Percentiles rank a stretch among this genome's conserved stretches.
These are phyloP conservation scores for Sporothrix luriei DNA, from an alignment of 2,329 filamentous ascomycete genomes.

Conservation along the genomic window DNA sequence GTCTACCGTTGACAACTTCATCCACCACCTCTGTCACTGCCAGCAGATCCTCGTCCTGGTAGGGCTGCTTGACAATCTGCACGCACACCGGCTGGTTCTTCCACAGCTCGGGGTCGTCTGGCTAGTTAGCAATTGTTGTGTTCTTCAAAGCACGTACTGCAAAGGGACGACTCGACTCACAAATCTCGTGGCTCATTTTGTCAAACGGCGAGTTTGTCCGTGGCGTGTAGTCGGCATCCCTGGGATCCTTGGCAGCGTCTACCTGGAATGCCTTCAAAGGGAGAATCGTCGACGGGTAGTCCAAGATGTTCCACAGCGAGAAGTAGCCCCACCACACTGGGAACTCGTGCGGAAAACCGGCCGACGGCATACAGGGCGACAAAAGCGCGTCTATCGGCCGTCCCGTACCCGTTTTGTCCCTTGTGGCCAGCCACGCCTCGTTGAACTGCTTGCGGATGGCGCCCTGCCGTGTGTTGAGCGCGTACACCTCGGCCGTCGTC, in stretches of 20 bases:
- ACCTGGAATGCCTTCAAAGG: slow-evolving; percentile 20
- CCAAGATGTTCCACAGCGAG: slow-evolving; percentile 30
- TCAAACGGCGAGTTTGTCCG: slow-evolving; percentile 27
- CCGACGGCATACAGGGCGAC: slow-evolving; percentile 49
- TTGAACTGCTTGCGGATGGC: slow-evolving; percentile 4
- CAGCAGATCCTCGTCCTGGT: slow-evolving; percentile 31
- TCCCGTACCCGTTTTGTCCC: slow-evolving; percentile 36
- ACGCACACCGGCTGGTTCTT: slow-evolving; percentile 26
- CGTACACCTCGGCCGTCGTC: slow-evolving; percentile 18
- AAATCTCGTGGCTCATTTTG: slow-evolving; percentile 24
- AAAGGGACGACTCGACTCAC: slow-evolving; percentile 15
- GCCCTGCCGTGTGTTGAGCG: slow-evolving; percentile 9
- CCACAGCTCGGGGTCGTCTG: slow-evolving; percentile 30
- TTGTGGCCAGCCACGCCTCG: slow-evolving; percentile 11
- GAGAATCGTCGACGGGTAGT: slow-evolving; percentile 32
- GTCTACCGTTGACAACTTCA: neutral
- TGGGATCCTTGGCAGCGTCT: slow-evolving; percentile 17
- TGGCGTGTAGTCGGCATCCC: slow-evolving; percentile 16
- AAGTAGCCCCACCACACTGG: slow-evolving; percentile 32
- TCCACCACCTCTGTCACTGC: slow-evolving; percentile 26
- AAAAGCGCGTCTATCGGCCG: slow-evolving; percentile 60
- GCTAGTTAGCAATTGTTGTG: neutral
- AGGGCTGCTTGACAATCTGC: slow-evolving; percentile 28
- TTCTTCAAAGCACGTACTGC: neutral
- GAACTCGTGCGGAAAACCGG: slow-evolving; percentile 29